These are phyloP conservation scores for Balansia obtecta DNA, from an alignment of 2,329 filamentous ascomycete species.

Conservation along the genomic window DNA sequence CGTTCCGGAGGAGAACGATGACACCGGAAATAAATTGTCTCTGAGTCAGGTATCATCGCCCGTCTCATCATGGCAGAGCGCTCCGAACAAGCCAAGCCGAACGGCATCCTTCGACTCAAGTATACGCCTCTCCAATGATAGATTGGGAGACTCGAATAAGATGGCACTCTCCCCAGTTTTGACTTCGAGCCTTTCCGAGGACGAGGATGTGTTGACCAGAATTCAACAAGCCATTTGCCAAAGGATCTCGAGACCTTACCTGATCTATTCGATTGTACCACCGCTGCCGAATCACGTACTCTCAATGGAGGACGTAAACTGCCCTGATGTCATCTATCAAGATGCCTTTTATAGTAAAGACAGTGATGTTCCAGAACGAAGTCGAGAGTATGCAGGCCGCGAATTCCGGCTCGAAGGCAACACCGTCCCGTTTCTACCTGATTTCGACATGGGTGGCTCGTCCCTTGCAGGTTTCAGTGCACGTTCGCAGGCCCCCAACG, in stretches of 20 bases:
- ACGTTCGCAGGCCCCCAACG: constrained; percentile 30
- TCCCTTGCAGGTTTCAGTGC: constrained; percentile 44
- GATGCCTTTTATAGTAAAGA: constrained; percentile 79
- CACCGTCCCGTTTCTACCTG: constrained; percentile 66
- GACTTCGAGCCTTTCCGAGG: background rate
- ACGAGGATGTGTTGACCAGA: constrained; percentile 2
- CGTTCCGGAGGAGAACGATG: background rate
- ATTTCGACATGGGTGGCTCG: constrained; percentile 54
- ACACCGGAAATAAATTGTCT: background rate
- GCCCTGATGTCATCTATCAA: constrained; percentile 66
- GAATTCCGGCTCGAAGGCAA: constrained; percentile 70
- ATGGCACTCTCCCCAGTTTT: background rate
- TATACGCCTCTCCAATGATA: background rate
- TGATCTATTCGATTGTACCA: constrained; percentile 18
- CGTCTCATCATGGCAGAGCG: constrained; percentile 30
- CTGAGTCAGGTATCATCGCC: background rate
- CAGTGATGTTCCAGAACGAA: constrained; percentile 63
- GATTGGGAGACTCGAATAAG: background rate
- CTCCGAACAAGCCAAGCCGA: constrained; percentile 13
- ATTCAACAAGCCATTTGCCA: constrained; percentile 2
- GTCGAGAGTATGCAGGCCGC: constrained; percentile 74
- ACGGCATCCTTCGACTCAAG: background rate
- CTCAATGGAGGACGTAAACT: constrained; percentile 13
- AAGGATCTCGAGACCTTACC: constrained; percentile 1
- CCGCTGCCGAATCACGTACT: constrained; percentile 11